Base-by-base conservation (phyloP, 768 basidiomycete genomes). In the Tephrocybe sp. region DNA sequence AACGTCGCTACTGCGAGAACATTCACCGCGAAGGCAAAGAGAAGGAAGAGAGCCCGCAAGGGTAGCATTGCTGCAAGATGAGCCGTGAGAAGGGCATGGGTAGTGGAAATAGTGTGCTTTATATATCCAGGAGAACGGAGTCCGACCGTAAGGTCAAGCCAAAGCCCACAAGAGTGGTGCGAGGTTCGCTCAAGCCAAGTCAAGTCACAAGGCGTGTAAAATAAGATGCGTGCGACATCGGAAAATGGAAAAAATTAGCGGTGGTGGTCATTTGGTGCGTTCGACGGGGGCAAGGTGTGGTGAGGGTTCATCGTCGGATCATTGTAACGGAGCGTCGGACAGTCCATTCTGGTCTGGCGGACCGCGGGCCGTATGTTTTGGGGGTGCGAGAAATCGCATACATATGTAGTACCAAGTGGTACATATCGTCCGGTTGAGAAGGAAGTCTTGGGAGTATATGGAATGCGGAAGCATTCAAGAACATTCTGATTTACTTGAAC, bases 1-100 rank as follows among this genome's bases (percentile, higher is more conserved):
- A 66, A 66, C 7, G 52, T 58, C 4, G 50, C 36, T 3, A 33
- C 60, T 16, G 52, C 19, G 13, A 54, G 42, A 12, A 43, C 42
- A 22, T 59, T 55, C 15, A 22, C 42, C 1, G 50, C 42, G 36
- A 56, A 39, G 7, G 42, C 29, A 15, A 56, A 41, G 18, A 59
- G 36, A 4, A 54, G 45, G 19, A 54, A 31, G 25, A 59, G 41
- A 36, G 42, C 33, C 39, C 45, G 48, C 12, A 30, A 11, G 13
- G 18, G 7, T 7, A 48, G 24, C 54, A 56, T 56, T 3, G 19
- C 3, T 6, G 18, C 16, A 2, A 38, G 9, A 11, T 41, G 39
- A 23, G 21, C 19, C 21, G n/a, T n/a, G n/a, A n/a, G 8, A 4
- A 24, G 15, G 37, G 3, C 37, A 16, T n/a, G n/a, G n/a, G n/a